phyloP scores from a whole-genome alignment of 2,329 filamentous ascomycete genomes.

The Xylaria sp. region DNA sequence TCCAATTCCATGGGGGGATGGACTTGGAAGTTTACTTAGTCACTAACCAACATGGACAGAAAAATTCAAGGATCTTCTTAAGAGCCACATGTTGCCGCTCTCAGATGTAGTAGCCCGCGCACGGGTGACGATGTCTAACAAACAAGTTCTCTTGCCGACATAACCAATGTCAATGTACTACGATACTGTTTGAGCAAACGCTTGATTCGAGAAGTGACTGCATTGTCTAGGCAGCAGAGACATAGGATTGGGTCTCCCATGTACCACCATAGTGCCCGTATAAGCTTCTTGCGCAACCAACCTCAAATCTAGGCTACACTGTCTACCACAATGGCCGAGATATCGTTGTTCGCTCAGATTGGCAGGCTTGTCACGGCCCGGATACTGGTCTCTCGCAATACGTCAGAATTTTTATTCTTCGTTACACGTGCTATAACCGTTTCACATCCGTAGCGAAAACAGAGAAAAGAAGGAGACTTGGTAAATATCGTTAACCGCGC shows the following conservation, averaged over 20 bases:
- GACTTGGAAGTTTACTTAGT: not conserved
- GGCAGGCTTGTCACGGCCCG: not conserved
- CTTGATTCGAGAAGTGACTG: not conserved
- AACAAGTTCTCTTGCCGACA: not conserved
- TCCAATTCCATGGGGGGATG: not conserved
- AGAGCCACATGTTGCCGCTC: conserved; percentile 7
- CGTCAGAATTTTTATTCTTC: not conserved
- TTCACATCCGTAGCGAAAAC: not conserved
- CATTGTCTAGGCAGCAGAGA: not conserved
- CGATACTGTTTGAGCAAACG: not conserved
- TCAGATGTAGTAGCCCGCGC: not conserved
- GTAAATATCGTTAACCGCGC: conserved; percentile 5
- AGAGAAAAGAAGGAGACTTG: not conserved
- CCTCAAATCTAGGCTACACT: not conserved
- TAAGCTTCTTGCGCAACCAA: conserved; percentile 9
- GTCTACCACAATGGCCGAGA: not conserved
- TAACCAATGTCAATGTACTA: not conserved
- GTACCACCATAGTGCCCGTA: conserved; percentile 6
- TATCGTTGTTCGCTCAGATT: not conserved
- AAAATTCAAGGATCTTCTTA: not conserved
- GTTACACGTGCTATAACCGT: not conserved
- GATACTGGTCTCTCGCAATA: not conserved
- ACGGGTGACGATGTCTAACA: not conserved
- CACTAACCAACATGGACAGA: not conserved
- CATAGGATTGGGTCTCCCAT: not conserved